Base-by-base conservation (phyloP, 2,329 filamentous ascomycete genomes). In the Penicillium italicum region DNA sequence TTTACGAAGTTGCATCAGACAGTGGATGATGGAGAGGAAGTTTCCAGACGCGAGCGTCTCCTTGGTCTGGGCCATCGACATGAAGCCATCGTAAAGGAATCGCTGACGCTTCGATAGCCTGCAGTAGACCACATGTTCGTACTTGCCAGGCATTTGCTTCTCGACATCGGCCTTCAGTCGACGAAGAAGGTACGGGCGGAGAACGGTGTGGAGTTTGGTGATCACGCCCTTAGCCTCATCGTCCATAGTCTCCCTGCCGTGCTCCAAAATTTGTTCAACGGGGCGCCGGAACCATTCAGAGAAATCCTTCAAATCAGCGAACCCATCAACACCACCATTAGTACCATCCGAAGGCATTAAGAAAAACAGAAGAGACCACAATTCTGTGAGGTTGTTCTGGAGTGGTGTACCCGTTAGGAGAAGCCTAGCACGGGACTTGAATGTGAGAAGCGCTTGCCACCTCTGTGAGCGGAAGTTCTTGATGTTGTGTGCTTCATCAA, bases 401-500 rank as follows among this genome's bases (percentile, higher is more conserved):
- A 99, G 80, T 2, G 95, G 94, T 0, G 94, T 99, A 55, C 94
- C 94, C 0, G 94, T 99, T 11, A 99, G 80, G 0, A 99, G 77
- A 11, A 99, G 82, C 33, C 94, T 85, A 28, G 92, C 87, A 60
- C 88, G 86, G 0, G 94, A 97, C 66, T 95, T 93, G 77, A 99
- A 95, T 0, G 89, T 94, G 22, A 99, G 84, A 61, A 99, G 82
- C 0, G 91, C 93, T 72, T 97, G 94, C 92, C 94, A 99, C 61
- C 93, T 82, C 72, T 97, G 92, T 1, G 93, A 97, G 68, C 96
- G 92, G 80, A 97, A 99, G 74, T 99, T 99, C 70, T 99, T 97
- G 81, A 99, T 99, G 75, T 99, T 97, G 78, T 99, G 94, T 0
- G 95, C 94, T 76, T 99, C 94, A 65, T 99, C 94, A 1, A 99